Conservation (phyloP, 805 yeast genomes). For the Ogataea populi-albae region DNA sequence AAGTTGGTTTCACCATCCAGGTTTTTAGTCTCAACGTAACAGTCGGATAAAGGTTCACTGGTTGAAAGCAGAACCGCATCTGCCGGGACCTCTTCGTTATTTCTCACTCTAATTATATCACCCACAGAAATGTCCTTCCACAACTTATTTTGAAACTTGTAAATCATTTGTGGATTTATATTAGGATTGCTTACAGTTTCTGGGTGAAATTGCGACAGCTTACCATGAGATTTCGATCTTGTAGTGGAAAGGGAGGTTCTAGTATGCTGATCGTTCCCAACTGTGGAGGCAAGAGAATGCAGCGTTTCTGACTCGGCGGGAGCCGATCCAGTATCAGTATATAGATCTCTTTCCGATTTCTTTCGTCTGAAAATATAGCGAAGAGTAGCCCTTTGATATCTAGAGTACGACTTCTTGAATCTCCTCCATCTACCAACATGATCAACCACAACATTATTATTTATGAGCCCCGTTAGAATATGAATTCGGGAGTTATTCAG, state of each 20-base stretch:
- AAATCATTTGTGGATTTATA: constrained; percentile 30
- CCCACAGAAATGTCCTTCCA: constrained; percentile 78
- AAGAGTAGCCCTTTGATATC: constrained; percentile 19
- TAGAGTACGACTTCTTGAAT: constrained; percentile 56
- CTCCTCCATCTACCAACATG: constrained; percentile 62
- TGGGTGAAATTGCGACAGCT: constrained; percentile 24
- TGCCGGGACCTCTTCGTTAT: constrained; percentile 79
- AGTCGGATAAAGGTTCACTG: constrained; percentile 64
- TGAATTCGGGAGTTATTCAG: constrained; percentile 66
- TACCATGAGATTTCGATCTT: constrained; percentile 16
- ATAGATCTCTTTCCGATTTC: constrained; percentile 3
- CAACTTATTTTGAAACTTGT: constrained; percentile 28
- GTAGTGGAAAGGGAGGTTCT: constrained; percentile 16
- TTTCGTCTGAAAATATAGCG: constrained; percentile 10
- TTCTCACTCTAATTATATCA: constrained; percentile 64
- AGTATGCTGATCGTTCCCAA: constrained; percentile 3
- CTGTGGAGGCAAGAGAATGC: constrained; percentile 14
- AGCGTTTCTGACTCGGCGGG: constrained; percentile 11
- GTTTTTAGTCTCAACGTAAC: constrained; percentile 67
- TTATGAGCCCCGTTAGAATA: constrained; percentile 48
- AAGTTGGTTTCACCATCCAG: constrained; percentile 77
- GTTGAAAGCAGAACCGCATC: constrained; percentile 64
- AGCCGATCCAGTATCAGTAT: constrained; percentile 3
- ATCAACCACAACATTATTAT: constrained; percentile 56
- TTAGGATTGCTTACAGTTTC: constrained; percentile 34